Evolutionary conservation across 2,329 filamentous ascomycete species (phyloP).

Genomic region (Dissoconium aciculare): DNA sequence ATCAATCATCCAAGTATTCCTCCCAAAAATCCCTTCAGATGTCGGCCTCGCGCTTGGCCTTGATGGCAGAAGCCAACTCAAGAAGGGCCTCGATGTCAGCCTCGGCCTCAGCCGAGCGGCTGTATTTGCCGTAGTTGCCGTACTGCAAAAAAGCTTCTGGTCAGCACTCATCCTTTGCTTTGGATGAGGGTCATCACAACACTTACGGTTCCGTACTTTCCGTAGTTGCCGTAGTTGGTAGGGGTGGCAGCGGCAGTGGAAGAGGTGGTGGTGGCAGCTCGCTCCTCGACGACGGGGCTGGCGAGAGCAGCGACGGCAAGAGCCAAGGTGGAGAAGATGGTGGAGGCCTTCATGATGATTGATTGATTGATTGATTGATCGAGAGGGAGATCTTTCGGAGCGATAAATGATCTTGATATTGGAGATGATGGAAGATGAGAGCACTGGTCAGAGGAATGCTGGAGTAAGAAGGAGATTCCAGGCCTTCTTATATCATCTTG

Average conservation of each 20-base stretch:
- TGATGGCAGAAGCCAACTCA: constrained; percentile 4
- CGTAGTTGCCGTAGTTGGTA: background rate
- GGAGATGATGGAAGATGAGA: too few relatives aligned
- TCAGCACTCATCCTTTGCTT: background rate
- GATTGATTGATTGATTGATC: too few relatives aligned
- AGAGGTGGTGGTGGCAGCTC: background rate
- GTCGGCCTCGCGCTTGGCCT: constrained; percentile 4
- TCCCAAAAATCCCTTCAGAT: too few relatives aligned
- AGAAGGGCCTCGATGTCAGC: constrained; percentile 5
- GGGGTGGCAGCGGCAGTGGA: background rate
- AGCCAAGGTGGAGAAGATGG: background rate
- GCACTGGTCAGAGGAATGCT: too few relatives aligned
- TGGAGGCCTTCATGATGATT: background rate
- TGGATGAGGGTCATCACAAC: too few relatives aligned
- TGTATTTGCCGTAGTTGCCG: constrained; percentile 3
- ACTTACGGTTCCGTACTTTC: background rate
- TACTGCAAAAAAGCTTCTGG: constrained; percentile 1
- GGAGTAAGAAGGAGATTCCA: too few relatives aligned
- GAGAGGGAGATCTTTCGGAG: too few relatives aligned
- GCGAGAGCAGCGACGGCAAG: background rate
- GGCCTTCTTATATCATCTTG: too few relatives aligned
- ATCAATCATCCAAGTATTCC: too few relatives aligned
- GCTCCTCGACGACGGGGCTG: background rate
- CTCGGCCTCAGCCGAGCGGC: constrained; percentile 6
- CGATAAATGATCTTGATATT: too few relatives aligned